Conservation (phyloP, 805 yeast species). For the Candida maris region DNA sequence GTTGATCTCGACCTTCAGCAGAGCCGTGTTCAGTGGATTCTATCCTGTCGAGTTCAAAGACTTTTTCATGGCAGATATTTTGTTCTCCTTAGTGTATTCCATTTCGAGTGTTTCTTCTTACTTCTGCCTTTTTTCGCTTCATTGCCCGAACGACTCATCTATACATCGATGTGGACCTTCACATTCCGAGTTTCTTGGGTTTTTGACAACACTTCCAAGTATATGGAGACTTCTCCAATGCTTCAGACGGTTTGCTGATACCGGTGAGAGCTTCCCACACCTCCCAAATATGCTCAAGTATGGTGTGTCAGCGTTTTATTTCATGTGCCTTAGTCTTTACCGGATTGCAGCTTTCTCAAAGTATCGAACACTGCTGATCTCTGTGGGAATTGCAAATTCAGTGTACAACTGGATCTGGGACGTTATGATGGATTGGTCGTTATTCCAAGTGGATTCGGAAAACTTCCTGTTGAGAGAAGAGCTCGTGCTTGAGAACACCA, state of each 20-base stretch:
- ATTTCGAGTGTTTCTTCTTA: constrained; percentile 79
- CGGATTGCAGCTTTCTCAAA: constrained; percentile 50
- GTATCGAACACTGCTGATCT: constrained; percentile 58
- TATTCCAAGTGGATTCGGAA: constrained; percentile 60
- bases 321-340: constrained; percentile 68
- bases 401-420: constrained; percentile 77
- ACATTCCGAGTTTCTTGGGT: constrained; percentile 72
- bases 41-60: constrained; percentile 94
- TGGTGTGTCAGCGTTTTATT: constrained; percentile 58
- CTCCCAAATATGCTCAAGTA: constrained; percentile 83
- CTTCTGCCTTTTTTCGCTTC: constrained; percentile 70
- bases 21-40: constrained; percentile 74
- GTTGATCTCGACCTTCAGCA: constrained; percentile 67
- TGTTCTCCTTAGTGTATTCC: constrained; percentile 83
- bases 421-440: constrained; percentile 91
- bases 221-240: constrained; percentile 90
- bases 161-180: constrained; percentile 89
- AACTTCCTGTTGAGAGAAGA: constrained; percentile 64
- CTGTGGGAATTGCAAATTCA: constrained; percentile 71
- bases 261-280: constrained; percentile 96
- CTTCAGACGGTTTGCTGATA: constrained; percentile 82
- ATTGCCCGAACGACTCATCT: constrained; percentile 34
- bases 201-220: constrained; percentile 76
- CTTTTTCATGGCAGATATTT: constrained; percentile 85
- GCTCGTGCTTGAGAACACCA: constrained; percentile 54